These are phyloP conservation scores for Annona squamosa DNA, from an alignment of 164 flowering plant species.

Conservation along the genomic window DNA sequence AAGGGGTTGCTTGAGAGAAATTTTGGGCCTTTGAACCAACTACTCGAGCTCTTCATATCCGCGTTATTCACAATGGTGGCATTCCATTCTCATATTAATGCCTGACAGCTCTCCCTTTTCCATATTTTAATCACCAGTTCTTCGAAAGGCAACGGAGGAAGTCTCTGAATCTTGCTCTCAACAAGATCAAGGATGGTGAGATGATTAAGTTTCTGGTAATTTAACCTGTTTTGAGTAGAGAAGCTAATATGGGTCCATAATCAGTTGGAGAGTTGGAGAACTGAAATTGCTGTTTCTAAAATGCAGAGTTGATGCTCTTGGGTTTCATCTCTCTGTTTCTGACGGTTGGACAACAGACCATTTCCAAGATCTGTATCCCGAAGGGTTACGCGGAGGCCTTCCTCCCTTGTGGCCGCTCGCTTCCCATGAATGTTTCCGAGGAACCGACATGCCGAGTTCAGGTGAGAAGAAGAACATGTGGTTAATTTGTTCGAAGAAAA, in stretches of 20 bases:
- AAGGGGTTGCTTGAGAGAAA: too few relatives aligned
- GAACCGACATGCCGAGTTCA: conserved; percentile 32
- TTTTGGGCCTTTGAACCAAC: not conserved
- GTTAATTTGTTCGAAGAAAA: not conserved
- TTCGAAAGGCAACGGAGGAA: conserved; percentile 6
- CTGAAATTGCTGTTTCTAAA: not conserved
- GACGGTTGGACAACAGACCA: conserved; percentile 28
- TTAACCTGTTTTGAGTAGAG: not conserved
- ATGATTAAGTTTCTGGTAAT: too few relatives aligned
- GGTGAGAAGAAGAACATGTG: conserved; percentile 13
- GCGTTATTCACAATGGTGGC: not conserved
- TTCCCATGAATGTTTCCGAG: conserved; percentile 22
- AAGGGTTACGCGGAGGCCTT: conserved; percentile 25
- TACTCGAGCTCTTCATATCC: not conserved
- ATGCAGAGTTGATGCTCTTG: conserved; percentile 56
- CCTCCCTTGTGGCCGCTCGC: conserved; percentile 38
- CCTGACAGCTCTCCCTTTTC: not conserved
- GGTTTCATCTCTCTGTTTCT: conserved; percentile 57
- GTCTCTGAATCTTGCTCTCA: conserved; percentile 20
- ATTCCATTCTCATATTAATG: not conserved
- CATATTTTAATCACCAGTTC: conserved; percentile 4
- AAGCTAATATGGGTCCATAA: not conserved
- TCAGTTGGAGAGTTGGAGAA: not conserved
- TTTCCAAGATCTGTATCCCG: conserved; percentile 51
- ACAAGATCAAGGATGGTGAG: conserved; percentile 54